Evolutionary conservation across 2,329 filamentous ascomycete genomes (phyloP), one percentile per base, ranked within the genome.

Genomic region (Sarocladium brachiariae): DNA sequence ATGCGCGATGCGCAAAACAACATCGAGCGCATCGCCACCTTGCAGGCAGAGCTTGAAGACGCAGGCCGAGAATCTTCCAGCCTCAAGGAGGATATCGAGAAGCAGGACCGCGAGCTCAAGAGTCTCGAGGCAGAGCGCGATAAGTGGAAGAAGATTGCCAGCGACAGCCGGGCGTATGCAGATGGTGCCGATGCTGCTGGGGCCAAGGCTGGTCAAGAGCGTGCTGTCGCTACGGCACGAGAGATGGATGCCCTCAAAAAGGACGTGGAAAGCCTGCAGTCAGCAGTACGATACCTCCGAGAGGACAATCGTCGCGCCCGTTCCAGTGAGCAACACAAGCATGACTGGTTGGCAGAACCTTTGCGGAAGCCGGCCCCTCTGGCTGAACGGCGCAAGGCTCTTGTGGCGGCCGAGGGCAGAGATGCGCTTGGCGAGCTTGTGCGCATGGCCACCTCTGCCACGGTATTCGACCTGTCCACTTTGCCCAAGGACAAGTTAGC

Each of bases 1-100:
- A 91, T 93, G 84, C 83, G 84, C 52, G 90, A 95, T 61, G 87
- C 88, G 5, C 82, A 83, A 56, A 83, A 86, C 63, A 91, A 92
- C 67, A 81, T 87, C 13, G 80, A 83, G 48, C 77, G 77, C 49
- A 87, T 89, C 57, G 72, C 73, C 18, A 80, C 82, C 50, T 73
- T 89, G 11, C 85, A 89, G 64, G 69, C 68, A 30, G 71, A 76
- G 58, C 72, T 87, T 21, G 74, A 76, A 46, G 69, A 74, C 16
- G 73, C 78, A 23, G 73, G 76, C 55, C 66, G 73, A 52, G 69
- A 74, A 35, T 72, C 76, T 23, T 64, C 67, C 7, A 72, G 74
- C 49, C 74, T 87, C 52, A 75, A 76, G 57, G 81, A 85, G 54
- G 80, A 82, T 48, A 76, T 87, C 47, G 77, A 84, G 64, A 78